Conservation (phyloP, 345 rosid genomes). For the Populus alba region DNA sequence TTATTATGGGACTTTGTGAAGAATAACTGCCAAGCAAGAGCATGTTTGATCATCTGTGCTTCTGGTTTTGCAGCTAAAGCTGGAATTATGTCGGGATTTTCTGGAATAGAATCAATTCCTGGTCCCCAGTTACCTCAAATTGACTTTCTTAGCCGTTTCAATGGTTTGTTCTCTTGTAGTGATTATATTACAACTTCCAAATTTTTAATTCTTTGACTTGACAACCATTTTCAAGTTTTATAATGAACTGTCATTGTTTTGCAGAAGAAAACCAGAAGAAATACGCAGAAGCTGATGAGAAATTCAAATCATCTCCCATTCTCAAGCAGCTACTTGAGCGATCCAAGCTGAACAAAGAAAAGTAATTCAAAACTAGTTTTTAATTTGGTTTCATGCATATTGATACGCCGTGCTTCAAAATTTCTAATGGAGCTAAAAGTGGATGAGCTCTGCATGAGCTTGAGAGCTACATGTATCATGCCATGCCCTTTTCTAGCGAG, state of each 20-base stretch:
- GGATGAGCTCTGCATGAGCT: no score
- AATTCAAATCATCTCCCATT: slow-evolving; percentile 78
- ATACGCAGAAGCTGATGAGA: slow-evolving; percentile 72
- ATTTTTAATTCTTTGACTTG: background rate
- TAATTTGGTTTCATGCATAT: no score
- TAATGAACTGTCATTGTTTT: background rate
- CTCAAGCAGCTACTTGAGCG: slow-evolving; percentile 78
- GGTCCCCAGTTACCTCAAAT: slow-evolving; percentile 78
- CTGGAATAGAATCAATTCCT: slow-evolving; percentile 91
- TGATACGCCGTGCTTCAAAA: no score
- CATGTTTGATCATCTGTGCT: background rate
- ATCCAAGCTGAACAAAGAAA: slow-evolving; percentile 73
- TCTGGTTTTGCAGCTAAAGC: slow-evolving; percentile 59
- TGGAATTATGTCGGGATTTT: slow-evolving; percentile 70
- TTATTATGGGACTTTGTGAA: background rate
- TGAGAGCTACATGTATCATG: no score
- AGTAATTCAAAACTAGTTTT: slow-evolving; percentile 33
- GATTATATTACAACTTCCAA: background rate
- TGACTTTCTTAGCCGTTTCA: slow-evolving; percentile 69
- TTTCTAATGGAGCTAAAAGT: no score
- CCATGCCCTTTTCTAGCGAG: no score
- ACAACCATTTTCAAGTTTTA: background rate
- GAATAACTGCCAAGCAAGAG: background rate
- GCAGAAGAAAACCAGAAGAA: slow-evolving; percentile 93
- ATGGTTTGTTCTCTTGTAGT: slow-evolving; percentile 41